Conservation (phyloP, 805 yeast genomes). For the Metschnikowia henanensis region DNA sequence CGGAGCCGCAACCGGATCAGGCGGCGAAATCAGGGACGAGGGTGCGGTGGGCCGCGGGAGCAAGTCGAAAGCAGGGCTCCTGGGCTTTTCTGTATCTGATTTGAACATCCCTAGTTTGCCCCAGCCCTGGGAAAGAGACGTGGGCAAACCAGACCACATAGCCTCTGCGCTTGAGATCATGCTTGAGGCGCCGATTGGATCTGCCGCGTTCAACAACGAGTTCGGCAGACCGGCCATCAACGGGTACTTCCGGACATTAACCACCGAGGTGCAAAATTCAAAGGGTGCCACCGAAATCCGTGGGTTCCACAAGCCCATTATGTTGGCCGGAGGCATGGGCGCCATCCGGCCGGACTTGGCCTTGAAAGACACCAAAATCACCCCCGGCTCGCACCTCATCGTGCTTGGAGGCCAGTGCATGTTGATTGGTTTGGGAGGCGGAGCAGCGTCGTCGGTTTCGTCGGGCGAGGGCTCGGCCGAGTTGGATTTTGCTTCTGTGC, state of each 20-base stretch:
- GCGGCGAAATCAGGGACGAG: slow-evolving; percentile 99
- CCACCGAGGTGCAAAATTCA: slow-evolving; percentile 67
- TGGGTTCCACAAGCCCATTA: slow-evolving; percentile 98
- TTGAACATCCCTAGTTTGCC: slow-evolving; percentile 77
- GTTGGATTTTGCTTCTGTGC: slow-evolving; percentile 97
- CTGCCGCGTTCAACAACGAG: slow-evolving; percentile 98
- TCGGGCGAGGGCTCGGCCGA: slow-evolving; percentile 96
- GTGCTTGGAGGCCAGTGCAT: slow-evolving; percentile 97
- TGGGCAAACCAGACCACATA: slow-evolving; percentile 92
- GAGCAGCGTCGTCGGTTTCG: slow-evolving; percentile 97
- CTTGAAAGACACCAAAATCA: slow-evolving; percentile 79
- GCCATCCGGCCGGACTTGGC: slow-evolving; percentile 93
- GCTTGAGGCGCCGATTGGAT: slow-evolving; percentile 96
- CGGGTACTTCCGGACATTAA: slow-evolving; percentile 95
- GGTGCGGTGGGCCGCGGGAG: slow-evolving; percentile 99
- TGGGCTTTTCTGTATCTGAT: slow-evolving; percentile 93
- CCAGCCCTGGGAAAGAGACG: slow-evolving; percentile 94
- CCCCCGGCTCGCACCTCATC: slow-evolving; percentile 88
- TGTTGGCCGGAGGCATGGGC: slow-evolving; percentile 99
- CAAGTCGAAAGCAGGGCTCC: slow-evolving; percentile 91
- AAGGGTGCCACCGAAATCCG: slow-evolving; percentile 72
- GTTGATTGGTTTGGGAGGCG: slow-evolving; percentile 99
- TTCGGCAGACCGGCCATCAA: slow-evolving; percentile 97
- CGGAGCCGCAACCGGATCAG: slow-evolving; percentile 99
- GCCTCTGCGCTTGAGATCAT: slow-evolving; percentile 92